phyloP scores from a whole-genome alignment of 2,329 filamentous ascomycete species.

The Talaromyces marneffei region DNA sequence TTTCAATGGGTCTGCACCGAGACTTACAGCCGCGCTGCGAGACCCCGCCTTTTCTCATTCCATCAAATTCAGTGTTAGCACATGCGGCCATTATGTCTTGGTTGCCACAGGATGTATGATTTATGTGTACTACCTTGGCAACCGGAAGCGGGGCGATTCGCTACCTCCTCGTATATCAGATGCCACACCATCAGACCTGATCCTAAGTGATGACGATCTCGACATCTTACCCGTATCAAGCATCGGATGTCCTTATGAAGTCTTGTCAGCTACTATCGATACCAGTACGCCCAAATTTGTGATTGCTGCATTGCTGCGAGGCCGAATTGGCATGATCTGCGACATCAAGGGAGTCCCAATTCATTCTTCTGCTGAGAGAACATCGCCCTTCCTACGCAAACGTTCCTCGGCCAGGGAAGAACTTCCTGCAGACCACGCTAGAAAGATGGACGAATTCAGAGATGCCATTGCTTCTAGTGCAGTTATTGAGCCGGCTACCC shows the following conservation, averaged over 20 bases:
- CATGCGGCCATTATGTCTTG: constrained; percentile 55
- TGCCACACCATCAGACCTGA: constrained; percentile 16
- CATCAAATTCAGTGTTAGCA: constrained; percentile 49
- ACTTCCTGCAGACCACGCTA: background rate
- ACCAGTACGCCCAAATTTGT: constrained; percentile 51
- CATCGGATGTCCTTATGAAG: constrained; percentile 52
- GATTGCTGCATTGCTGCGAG: constrained; percentile 55
- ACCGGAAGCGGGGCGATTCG: constrained; percentile 14
- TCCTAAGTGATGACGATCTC: constrained; percentile 25
- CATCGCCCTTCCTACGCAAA: background rate
- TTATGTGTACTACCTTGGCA: constrained; percentile 49
- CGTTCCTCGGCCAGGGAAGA: constrained; percentile 4
- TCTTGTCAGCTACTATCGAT: constrained; percentile 59
- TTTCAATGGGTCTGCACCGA: constrained; percentile 10
- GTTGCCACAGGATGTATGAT: constrained; percentile 51
- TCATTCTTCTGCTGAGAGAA: constrained; percentile 16
- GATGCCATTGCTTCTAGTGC: constrained; percentile 15
- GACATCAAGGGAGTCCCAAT: constrained; percentile 39
- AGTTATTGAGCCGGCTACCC: background rate
- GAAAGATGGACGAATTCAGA: constrained; percentile 11
- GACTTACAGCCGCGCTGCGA: constrained; percentile 23
- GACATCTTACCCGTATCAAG: constrained; percentile 45
- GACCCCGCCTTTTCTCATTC: constrained; percentile 15
- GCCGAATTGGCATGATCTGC: constrained; percentile 56
- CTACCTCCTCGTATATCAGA: constrained; percentile 1